Percentiles rank a stretch among this genome's conserved stretches.
These are phyloP conservation scores for Saccharomycopsis sp. DNA, from an alignment of 805 yeast species.

Conservation along the genomic window DNA sequence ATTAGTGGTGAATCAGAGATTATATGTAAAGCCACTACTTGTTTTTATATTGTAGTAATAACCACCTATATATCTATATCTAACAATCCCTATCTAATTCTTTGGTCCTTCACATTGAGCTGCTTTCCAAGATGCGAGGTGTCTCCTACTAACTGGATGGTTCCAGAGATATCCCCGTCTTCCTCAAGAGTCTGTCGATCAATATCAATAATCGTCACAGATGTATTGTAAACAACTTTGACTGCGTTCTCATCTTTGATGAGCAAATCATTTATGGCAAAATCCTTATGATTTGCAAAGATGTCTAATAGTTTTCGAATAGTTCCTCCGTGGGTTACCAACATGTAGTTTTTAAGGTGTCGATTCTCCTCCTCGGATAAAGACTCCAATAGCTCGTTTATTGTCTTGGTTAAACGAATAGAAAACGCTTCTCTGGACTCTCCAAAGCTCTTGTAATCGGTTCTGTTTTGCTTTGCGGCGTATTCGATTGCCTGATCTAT, in stretches of 20 bases:
- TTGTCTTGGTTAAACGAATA: conserved; percentile 41
- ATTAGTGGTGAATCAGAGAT: no score
- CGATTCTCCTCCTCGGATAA: conserved; percentile 28
- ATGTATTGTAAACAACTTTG: conserved; percentile 58
- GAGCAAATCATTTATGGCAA: conserved; percentile 27
- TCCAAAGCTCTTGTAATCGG: conserved; percentile 1
- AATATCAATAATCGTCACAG: conserved; percentile 57
- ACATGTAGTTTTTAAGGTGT: conserved; percentile 40
- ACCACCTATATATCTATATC: no score
- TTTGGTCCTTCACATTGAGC: conserved; percentile 43
- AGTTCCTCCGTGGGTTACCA: conserved; percentile 80
- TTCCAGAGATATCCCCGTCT: conserved; percentile 29
- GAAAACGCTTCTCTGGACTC: conserved; percentile 32
- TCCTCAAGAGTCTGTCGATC: conserved; percentile 39
- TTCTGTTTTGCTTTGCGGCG: conserved; percentile 25
- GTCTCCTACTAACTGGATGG: conserved; percentile 43
- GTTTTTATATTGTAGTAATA: no score
- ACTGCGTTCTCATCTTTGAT: conserved; percentile 28
- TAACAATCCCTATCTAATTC: conserved; percentile 38
- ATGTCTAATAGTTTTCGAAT: conserved; percentile 54
- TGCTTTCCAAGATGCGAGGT: conserved; percentile 60
- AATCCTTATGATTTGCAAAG: conserved; percentile 34
- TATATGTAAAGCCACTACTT: no score
- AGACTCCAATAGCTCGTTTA: conserved; percentile 37
- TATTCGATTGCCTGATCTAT: conserved; percentile 52